Percentiles rank a stretch among this genome's conserved stretches.
These are phyloP conservation scores for Trypanosoma mega DNA, from an alignment of 208 protist genomes.

Conservation along the genomic window DNA sequence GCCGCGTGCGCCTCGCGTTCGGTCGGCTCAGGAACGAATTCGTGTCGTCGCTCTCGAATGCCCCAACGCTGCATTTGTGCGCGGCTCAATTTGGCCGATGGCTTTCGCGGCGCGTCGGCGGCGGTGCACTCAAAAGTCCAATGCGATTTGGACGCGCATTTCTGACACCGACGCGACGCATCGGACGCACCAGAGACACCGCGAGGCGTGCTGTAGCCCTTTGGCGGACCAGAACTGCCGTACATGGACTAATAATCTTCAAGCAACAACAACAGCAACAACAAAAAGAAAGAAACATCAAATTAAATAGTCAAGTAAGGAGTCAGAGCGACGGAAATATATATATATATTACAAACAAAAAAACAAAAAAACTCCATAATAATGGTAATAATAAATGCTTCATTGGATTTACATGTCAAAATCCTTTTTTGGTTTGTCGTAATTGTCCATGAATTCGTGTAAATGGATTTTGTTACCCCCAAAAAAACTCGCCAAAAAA, in stretches of 20 bases:
- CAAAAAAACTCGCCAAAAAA: too few relatives aligned
- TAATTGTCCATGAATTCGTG: too few relatives aligned
- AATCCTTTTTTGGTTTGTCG: too few relatives aligned
- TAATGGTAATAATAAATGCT: too few relatives aligned
- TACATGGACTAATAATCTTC: slow-evolving; percentile 38
- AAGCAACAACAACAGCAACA: background rate
- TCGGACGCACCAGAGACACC: slow-evolving; percentile 30
- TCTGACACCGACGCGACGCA: slow-evolving; percentile 46
- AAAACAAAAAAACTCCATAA: slow-evolving; percentile 14
- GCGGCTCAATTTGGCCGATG: slow-evolving; percentile 55
- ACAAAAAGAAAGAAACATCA: slow-evolving; percentile 4
- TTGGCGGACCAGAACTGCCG: slow-evolving; percentile 55
- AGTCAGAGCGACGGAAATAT: background rate
- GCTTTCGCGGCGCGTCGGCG: slow-evolving; percentile 22
- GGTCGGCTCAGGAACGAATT: slow-evolving; percentile 71
- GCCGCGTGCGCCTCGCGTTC: slow-evolving; percentile 55
- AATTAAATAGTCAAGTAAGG: slow-evolving; percentile 1
- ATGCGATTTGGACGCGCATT: slow-evolving; percentile 60
- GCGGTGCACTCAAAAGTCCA: slow-evolving; percentile 81
- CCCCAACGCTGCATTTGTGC: slow-evolving; percentile 80
- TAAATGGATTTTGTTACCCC: too few relatives aligned
- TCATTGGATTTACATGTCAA: too few relatives aligned
- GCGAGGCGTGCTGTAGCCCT: slow-evolving; percentile 83
- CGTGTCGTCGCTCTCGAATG: slow-evolving; percentile 49
- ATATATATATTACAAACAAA: background rate